phyloP scores from a whole-genome alignment of 2,329 filamentous ascomycete genomes.

The Fusarium fracticaudum region DNA sequence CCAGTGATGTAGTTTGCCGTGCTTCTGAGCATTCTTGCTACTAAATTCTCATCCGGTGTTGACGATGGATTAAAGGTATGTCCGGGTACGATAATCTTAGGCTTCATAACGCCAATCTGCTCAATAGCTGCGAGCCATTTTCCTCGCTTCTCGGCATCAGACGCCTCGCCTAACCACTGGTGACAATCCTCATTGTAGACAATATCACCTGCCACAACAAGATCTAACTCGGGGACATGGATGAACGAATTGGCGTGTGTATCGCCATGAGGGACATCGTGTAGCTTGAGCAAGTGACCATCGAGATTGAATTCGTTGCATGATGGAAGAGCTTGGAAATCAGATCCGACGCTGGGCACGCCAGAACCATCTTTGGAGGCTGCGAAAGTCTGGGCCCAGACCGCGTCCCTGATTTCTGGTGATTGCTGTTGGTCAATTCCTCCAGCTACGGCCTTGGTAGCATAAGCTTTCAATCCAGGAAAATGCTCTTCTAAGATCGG shows the following conservation, averaged over 20 bases:
- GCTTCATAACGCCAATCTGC: background rate
- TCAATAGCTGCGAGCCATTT: background rate
- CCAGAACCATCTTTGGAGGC: background rate
- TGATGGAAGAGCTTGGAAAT: background rate
- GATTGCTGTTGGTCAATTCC: background rate
- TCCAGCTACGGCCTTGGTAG: background rate
- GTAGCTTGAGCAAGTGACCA: background rate
- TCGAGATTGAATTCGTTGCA: background rate
- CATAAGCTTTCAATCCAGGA: background rate
- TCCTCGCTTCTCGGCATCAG: accelerated
- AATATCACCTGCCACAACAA: background rate
- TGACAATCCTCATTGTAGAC: background rate
- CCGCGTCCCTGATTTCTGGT: accelerated
- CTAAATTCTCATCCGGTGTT: background rate
- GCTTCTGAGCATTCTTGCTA: background rate
- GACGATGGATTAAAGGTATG: background rate
- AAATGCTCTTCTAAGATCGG: background rate
- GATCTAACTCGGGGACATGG: background rate
- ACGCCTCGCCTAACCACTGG: background rate
- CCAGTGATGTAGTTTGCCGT: background rate
- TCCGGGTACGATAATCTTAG: background rate
- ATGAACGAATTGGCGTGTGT: background rate
- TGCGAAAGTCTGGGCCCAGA: background rate
- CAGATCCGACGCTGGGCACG: too few species aligned
- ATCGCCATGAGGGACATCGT: background rate